These are phyloP conservation scores for Hyphodiscus sp. DNA, from an alignment of 2,329 filamentous ascomycete genomes.

Conservation along the genomic window DNA sequence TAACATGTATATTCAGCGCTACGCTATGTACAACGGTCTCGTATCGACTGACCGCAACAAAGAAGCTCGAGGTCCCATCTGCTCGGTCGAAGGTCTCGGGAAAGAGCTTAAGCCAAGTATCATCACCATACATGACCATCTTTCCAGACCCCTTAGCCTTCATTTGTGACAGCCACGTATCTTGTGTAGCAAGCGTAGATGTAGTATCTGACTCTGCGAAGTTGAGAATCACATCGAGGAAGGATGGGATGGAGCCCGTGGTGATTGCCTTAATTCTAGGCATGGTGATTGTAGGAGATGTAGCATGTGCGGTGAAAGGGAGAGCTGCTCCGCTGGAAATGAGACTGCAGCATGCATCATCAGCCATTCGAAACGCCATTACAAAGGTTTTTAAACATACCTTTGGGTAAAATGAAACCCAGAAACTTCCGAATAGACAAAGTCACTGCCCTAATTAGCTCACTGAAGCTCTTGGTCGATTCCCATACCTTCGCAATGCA, in stretches of 20 bases:
- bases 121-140: slow-evolving; percentile 92
- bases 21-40: slow-evolving; percentile 19
- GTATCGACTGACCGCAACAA: slow-evolving; percentile 71
- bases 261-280: slow-evolving; percentile 95
- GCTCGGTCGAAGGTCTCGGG: slow-evolving; percentile 78
- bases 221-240: slow-evolving; percentile 93
- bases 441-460: slow-evolving; percentile 58
- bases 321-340: slow-evolving; percentile 67
- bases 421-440: slow-evolving; percentile 76
- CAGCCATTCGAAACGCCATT: not conserved
- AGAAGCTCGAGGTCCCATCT: slow-evolving; percentile 96
- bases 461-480: not conserved
- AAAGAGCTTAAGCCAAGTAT: slow-evolving; percentile 97
- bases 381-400: slow-evolving; percentile 39
- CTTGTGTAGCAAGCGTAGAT: slow-evolving; percentile 79
- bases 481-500: slow-evolving; percentile 73
- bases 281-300: slow-evolving; percentile 98
- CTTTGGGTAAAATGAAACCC: slow-evolving; percentile 85
- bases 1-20: slow-evolving; percentile 34
- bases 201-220: slow-evolving; percentile 91
- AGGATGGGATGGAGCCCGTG: slow-evolving; percentile 95
- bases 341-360: slow-evolving; percentile 16
- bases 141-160: slow-evolving; percentile 65
- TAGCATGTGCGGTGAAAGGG: slow-evolving; percentile 91
- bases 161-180: slow-evolving; percentile 95